These are phyloP conservation scores for Sugiyamaella sp. DNA, from an alignment of 1,139 yeast species.

Conservation along the genomic window DNA sequence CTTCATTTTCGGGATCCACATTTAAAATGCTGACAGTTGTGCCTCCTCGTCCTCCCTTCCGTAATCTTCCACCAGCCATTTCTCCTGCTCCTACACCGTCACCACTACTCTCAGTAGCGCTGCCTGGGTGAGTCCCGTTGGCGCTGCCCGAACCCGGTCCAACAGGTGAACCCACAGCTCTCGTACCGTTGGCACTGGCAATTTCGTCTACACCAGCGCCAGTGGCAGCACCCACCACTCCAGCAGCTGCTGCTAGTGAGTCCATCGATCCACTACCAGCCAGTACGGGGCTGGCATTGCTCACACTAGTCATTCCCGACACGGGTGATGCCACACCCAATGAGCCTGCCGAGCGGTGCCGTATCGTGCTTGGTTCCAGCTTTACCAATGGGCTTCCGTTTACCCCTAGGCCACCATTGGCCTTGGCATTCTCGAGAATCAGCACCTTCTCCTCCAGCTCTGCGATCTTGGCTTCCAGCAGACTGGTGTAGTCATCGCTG, in stretches of 20 bases:
- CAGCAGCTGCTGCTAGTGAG: neutral
- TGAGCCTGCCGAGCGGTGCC: slow-evolving; percentile 1
- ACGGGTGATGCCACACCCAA: slow-evolving; percentile 17
- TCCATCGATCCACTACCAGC: no score
- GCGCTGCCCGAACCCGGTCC: neutral
- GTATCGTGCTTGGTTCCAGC: neutral
- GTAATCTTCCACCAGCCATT: slow-evolving; percentile 12
- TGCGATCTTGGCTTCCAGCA: slow-evolving; percentile 55
- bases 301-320: slow-evolving; percentile 12
- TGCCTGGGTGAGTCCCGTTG: neutral
- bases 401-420: neutral
- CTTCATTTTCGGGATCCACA: slow-evolving; percentile 30
- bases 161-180: neutral
- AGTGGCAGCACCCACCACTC: no score
- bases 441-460: slow-evolving; percentile 47
- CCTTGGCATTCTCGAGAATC: slow-evolving; percentile 7
- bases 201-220: neutral
- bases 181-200: neutral
- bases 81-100: neutral
- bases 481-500: slow-evolving; percentile 56
- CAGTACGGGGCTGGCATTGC: slow-evolving; percentile 15
- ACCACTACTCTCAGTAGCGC: neutral
- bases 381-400: neutral
- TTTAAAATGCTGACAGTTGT: slow-evolving; percentile 34
- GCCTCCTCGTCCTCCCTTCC: slow-evolving; percentile 24